phyloP scores from a whole-genome alignment of 352 stramenopile species.

The Globisporangium iwayamae region DNA sequence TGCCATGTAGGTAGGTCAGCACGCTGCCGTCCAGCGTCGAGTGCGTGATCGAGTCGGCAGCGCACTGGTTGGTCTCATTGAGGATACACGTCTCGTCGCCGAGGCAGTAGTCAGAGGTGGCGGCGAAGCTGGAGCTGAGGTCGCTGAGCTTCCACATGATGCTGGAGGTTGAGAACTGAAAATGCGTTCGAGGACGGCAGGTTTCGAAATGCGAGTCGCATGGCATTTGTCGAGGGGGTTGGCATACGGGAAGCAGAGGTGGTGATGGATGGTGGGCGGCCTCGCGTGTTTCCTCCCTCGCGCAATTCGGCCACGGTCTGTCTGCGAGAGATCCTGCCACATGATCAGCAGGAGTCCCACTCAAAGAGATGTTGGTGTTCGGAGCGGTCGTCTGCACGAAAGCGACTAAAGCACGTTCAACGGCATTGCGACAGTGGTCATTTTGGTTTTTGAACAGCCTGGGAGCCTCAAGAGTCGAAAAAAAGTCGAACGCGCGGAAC shows the following conservation, averaged over 20 bases:
- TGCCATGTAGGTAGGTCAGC: conserved; percentile 25
- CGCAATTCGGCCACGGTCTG: no score
- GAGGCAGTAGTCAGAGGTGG: conserved; percentile 2
- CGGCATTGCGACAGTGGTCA: no score
- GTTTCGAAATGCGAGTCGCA: not conserved
- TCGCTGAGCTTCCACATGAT: conserved; percentile 8
- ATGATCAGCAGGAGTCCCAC: not conserved
- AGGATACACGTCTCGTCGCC: conserved; percentile 27
- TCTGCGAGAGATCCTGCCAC: not conserved
- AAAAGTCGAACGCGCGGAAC: no score
- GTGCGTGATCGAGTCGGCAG: conserved; percentile 20
- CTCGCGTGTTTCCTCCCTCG: no score
- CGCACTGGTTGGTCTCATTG: conserved; percentile 21
- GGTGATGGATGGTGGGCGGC: no score
- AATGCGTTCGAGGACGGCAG: not conserved
- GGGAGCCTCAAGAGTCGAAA: no score
- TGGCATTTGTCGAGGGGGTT: no score
- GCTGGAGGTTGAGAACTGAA: no score
- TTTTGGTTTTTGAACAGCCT: no score
- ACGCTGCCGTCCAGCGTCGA: conserved; percentile 24
- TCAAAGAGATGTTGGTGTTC: not conserved
- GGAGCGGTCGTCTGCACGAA: not conserved
- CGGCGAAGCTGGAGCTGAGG: not conserved
- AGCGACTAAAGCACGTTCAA: not conserved
- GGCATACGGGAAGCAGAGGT: no score